These are phyloP conservation scores for Calonectria pteridis DNA, from an alignment of 2,329 filamentous ascomycete species.

Conservation along the genomic window DNA sequence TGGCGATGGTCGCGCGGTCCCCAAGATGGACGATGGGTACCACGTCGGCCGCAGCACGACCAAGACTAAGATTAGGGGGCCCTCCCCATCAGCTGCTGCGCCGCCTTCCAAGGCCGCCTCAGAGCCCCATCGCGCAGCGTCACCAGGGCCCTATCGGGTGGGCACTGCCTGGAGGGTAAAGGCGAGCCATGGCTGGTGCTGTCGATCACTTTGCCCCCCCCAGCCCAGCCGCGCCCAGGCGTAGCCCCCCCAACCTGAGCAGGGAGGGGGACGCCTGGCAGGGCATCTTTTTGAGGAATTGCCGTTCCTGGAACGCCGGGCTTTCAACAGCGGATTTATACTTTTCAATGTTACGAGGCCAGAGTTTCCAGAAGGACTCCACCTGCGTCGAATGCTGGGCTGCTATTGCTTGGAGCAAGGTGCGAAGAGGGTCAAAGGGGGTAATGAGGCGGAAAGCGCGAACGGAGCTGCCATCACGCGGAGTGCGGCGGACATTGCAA, in stretches of 20 bases:
- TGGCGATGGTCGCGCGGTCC: not conserved
- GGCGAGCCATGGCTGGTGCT: not conserved
- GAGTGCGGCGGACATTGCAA: not conserved
- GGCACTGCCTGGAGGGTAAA: not conserved
- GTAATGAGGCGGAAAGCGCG: not conserved
- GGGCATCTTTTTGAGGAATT: not conserved
- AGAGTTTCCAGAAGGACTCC: conserved; percentile 2
- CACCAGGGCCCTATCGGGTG: not conserved
- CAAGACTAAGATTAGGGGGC: not conserved
- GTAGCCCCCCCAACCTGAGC: not conserved
- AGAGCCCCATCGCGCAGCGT: not conserved
- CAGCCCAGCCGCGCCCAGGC: not conserved
- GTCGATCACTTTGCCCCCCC: not conserved
- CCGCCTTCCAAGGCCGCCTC: not conserved
- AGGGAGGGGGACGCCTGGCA: not conserved
- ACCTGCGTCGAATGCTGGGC: not conserved
- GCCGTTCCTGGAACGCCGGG: not conserved
- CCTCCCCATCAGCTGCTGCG: not conserved
- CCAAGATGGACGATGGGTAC: not conserved
- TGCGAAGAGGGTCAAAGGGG: not conserved
- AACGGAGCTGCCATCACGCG: not conserved
- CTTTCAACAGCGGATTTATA: not conserved
- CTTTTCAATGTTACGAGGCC: not conserved
- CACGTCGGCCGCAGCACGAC: not conserved
- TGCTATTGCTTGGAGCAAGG: not conserved